Evolutionary conservation across 169 alveolate genomes (phyloP).

Genomic region (Eimeria mitis): DNA sequence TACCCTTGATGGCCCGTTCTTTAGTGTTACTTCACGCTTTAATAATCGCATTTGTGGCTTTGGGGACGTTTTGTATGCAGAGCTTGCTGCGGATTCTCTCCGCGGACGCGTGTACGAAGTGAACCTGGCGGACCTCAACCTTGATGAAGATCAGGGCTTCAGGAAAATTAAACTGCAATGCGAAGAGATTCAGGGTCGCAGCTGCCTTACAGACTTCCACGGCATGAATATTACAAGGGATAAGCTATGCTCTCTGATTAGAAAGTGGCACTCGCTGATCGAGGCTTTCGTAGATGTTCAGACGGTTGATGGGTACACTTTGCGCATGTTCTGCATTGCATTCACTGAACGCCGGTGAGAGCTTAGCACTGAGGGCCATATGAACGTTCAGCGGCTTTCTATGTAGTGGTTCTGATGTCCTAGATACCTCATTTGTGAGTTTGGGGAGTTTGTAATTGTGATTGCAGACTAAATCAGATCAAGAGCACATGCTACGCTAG

Average conservation of each 20-base stretch:
- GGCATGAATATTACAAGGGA: constrained; percentile 99
- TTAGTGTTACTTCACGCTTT: background rate
- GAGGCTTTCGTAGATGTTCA: constrained; percentile 98
- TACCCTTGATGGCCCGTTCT: background rate
- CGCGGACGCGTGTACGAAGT: constrained; percentile 98
- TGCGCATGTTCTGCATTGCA: constrained; percentile 98
- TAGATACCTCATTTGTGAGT: too few species aligned
- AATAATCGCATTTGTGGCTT: background rate
- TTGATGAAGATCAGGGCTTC: constrained; percentile 97
- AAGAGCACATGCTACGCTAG: constrained; percentile 98
- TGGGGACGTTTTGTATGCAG: constrained; percentile 85
- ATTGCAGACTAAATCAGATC: constrained; percentile 94
- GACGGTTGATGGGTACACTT: constrained; percentile 97
- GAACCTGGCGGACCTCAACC: constrained; percentile 97
- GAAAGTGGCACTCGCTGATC: constrained; percentile 98
- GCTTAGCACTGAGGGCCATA: background rate
- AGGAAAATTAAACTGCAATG: constrained; percentile 97
- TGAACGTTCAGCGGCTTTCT: background rate
- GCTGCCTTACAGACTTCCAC: constrained; percentile 98
- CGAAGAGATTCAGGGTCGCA: constrained; percentile 96
- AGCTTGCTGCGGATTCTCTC: constrained; percentile 96
- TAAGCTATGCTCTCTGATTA: constrained; percentile 97
- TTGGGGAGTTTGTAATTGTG: background rate
- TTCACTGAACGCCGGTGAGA: constrained; percentile 95
- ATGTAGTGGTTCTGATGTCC: background rate